Percentiles rank a stretch among this genome's conserved stretches.
Conservation (phyloP, 2,329 filamentous ascomycete species). For the Diaporthe longicolla region DNA sequence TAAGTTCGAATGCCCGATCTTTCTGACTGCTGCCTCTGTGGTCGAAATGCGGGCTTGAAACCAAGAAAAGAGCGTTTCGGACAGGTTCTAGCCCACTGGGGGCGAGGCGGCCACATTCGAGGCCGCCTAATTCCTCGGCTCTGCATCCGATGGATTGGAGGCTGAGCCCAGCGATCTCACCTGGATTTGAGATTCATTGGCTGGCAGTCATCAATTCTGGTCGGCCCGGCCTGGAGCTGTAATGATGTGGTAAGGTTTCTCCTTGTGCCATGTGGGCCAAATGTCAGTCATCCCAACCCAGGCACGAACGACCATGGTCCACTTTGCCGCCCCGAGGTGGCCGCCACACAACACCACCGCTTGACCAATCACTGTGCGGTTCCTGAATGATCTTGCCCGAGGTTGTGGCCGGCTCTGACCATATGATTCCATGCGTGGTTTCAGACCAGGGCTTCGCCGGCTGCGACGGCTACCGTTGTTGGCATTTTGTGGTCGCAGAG, state of each 20-base stretch:
- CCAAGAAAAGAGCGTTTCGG: slow-evolving; percentile 14
- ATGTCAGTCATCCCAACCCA: not conserved
- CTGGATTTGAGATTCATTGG: not conserved
- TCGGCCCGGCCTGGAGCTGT: not conserved
- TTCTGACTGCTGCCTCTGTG: not conserved
- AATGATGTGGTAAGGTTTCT: not conserved
- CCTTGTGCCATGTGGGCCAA: slow-evolving; percentile 4
- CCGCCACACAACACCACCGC: not conserved
- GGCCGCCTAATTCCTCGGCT: slow-evolving; percentile 7
- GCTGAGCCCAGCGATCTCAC: slow-evolving; percentile 9
- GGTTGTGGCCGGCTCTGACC: not conserved
- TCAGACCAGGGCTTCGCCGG: slow-evolving; percentile 3
- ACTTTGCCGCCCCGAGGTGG: slow-evolving; percentile 27
- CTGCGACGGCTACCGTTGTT: not conserved
- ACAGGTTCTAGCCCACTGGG: slow-evolving; percentile 13
- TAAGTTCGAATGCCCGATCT: not conserved
- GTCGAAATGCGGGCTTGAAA: slow-evolving; percentile 28
- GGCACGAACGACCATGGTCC: slow-evolving; percentile 7
- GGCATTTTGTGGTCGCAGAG: not conserved
- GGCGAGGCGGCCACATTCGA: slow-evolving; percentile 7
- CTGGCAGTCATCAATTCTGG: not conserved
- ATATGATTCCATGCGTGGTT: slow-evolving; percentile 1
- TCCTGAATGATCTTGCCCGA: not conserved
- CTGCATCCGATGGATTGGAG: slow-evolving; percentile 9
- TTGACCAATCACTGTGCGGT: slow-evolving; percentile 8